These are phyloP conservation scores for Kalanchoe fedtschenkoi DNA, from an alignment of 164 flowering plant genomes.

Conservation along the genomic window DNA sequence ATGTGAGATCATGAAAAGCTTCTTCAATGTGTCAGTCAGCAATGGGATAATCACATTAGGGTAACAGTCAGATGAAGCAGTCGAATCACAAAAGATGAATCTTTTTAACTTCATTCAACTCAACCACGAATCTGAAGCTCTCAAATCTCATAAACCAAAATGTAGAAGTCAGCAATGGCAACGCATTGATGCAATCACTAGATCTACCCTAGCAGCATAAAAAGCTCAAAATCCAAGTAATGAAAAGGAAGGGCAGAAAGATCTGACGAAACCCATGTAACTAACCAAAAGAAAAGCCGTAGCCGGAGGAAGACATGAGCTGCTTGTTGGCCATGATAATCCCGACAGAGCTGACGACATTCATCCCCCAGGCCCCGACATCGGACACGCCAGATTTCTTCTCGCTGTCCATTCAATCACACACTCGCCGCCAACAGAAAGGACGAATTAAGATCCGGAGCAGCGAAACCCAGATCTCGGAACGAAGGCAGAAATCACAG, in stretches of 20 bases:
- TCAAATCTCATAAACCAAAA: too few species aligned
- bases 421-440: background rate
- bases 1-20: too few species aligned
- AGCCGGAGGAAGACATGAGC: constrained; percentile 3
- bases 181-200: background rate
- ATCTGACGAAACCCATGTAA: too few species aligned
- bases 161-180: background rate
- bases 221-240: too few species aligned
- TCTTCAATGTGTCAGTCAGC: too few species aligned
- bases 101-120: too few species aligned
- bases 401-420: background rate
- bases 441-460: background rate
- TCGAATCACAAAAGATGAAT: too few species aligned
- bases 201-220: too few species aligned
- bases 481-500: too few species aligned
- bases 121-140: too few species aligned
- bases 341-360: constrained; percentile 4
- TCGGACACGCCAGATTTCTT: background rate
- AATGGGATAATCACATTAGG: too few species aligned
- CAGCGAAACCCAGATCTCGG: background rate
- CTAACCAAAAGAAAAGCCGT: background rate
- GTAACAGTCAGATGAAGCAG: too few species aligned
- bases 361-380: background rate
- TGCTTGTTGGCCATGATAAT: constrained; percentile 3
- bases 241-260: background rate